phyloP scores from a whole-genome alignment of 768 basidiomycete species.

The Panaeolus papilionaceus region DNA sequence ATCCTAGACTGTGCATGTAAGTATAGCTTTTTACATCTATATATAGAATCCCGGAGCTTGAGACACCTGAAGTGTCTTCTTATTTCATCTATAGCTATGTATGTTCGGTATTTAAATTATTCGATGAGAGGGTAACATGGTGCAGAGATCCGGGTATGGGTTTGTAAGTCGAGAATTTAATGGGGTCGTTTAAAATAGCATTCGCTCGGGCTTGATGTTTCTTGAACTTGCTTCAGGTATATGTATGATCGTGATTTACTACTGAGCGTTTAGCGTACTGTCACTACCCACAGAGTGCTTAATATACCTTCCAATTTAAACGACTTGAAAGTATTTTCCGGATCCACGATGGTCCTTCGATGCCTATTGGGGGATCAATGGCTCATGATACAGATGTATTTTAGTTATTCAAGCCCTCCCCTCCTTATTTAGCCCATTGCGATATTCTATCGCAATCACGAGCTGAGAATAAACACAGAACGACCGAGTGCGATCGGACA shows the following conservation, averaged over 20 bases:
- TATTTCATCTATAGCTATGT: not conserved
- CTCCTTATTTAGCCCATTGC: slow-evolving; percentile 1
- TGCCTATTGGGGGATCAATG: too few species aligned
- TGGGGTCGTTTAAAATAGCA: too few species aligned
- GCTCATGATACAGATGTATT: too few species aligned
- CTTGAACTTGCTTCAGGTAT: too few species aligned
- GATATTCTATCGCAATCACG: not conserved
- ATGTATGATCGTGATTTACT: too few species aligned
- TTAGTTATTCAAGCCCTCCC: too few species aligned
- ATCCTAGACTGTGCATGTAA: not conserved
- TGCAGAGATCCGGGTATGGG: too few species aligned
- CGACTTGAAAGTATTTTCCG: not conserved
- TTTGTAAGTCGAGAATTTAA: too few species aligned
- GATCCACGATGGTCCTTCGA: not conserved
- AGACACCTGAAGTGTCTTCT: not conserved
- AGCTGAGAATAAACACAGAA: not conserved
- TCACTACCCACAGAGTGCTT: not conserved
- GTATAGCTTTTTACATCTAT: not conserved
- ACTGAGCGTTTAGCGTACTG: not conserved
- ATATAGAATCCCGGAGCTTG: not conserved
- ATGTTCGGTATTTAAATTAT: not conserved
- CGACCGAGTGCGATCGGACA: too few species aligned
- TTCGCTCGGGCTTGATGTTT: too few species aligned
- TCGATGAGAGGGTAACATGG: not conserved
- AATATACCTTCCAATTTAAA: not conserved